A percentile compares a stretch with the other conserved stretches of the same genome.
These are phyloP conservation scores for Beauveria varroae DNA, from an alignment of 2,329 filamentous ascomycete genomes.

Conservation along the genomic window DNA sequence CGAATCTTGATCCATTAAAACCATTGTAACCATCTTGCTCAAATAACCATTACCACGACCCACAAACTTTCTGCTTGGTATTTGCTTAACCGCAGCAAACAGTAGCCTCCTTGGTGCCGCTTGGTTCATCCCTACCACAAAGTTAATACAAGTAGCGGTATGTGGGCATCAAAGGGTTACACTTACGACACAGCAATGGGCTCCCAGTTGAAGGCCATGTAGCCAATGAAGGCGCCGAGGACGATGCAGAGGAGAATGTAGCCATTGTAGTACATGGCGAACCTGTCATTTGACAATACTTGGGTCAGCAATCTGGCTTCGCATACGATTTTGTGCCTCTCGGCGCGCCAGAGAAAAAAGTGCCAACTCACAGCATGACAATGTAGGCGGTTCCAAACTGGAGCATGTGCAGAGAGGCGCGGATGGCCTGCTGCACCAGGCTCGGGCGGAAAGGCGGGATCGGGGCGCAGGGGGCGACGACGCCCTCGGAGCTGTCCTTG, in stretches of 20 bases:
- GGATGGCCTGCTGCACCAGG: slow-evolving; percentile 55
- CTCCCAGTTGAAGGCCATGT: slow-evolving; percentile 70
- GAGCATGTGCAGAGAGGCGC: slow-evolving; percentile 59
- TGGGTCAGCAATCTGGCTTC: neutral
- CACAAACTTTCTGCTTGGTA: neutral
- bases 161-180: neutral
- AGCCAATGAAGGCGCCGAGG: slow-evolving; percentile 65
- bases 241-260: slow-evolving; percentile 79
- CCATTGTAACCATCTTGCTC: neutral
- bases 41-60: too few species aligned
- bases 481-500: slow-evolving; percentile 16
- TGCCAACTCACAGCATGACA: slow-evolving; percentile 53
- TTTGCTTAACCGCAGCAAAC: slow-evolving; percentile 32
- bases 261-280: slow-evolving; percentile 57
- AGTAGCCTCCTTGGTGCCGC: slow-evolving; percentile 29
- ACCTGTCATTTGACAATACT: slow-evolving; percentile 17
- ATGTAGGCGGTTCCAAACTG: slow-evolving; percentile 74
- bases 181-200: slow-evolving; percentile 28
- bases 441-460: slow-evolving; percentile 45
- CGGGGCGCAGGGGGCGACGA: slow-evolving; percentile 4
- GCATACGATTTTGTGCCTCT: neutral
- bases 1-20: neutral
- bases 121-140: slow-evolving; percentile 21
- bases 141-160: neutral
- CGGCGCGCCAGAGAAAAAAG: neutral